phyloP scores from a whole-genome alignment of 768 basidiomycete genomes.

The Lactarius sanguifluus region DNA sequence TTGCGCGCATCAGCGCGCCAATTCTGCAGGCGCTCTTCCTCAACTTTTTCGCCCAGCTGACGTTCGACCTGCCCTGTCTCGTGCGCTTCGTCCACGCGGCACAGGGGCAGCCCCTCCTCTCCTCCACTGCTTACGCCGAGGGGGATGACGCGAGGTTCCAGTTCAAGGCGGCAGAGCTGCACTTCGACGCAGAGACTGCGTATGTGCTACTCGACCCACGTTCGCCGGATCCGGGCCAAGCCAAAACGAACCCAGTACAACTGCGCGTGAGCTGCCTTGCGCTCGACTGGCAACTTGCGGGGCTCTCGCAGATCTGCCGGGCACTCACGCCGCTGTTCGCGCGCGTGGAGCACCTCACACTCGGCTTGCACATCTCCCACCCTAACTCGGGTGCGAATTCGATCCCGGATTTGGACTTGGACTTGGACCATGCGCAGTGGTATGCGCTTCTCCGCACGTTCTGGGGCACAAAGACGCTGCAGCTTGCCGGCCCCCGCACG shows the following conservation, averaged over 20 bases:
- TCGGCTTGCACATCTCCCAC: neutral
- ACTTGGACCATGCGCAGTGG: neutral
- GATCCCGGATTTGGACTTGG: neutral
- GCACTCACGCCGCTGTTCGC: neutral
- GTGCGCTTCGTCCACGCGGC: too few species aligned
- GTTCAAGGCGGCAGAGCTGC: too few species aligned
- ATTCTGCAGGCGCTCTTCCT: neutral
- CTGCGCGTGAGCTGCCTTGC: neutral
- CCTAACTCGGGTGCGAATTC: too few species aligned
- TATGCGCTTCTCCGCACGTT: neutral
- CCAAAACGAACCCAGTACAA: neutral
- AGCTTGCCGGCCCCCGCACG: neutral
- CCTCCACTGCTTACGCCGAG: too few species aligned
- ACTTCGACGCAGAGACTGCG: too few species aligned
- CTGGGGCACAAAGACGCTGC: neutral
- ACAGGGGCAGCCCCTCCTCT: too few species aligned
- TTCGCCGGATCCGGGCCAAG: neutral
- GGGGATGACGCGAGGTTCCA: too few species aligned
- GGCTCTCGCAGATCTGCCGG: neutral
- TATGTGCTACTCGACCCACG: too few species aligned
- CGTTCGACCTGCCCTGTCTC: slow-evolving; percentile 1
- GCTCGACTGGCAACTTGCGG: neutral
- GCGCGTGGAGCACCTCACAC: neutral
- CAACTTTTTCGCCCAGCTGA: slow-evolving; percentile 7
- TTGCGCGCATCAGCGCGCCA: neutral